Conservation (phyloP, 1,284 basidiomycete genomes). For the Anthracocystis setariae region DNA sequence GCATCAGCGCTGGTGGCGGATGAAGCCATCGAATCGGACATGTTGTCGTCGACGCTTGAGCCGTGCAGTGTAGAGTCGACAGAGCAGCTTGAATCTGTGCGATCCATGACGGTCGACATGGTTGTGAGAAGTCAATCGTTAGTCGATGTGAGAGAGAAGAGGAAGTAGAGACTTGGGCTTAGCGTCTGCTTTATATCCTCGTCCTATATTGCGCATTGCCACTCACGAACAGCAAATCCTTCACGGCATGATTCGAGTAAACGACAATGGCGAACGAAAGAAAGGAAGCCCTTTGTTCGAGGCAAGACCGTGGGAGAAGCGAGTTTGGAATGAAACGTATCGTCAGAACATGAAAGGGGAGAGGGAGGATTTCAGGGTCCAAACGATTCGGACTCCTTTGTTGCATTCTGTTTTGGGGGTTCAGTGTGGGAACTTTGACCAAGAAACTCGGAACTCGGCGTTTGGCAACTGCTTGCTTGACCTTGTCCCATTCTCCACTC, state of each 20-base stretch:
- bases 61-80: background rate
- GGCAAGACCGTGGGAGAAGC: background rate
- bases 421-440: background rate
- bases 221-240: background rate
- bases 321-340: background rate
- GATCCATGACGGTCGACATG: slow-evolving; percentile 6
- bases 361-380: background rate
- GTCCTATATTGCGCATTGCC: background rate
- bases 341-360: background rate
- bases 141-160: background rate
- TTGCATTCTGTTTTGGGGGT: too few species aligned
- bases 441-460: slow-evolving; percentile 3
- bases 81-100: background rate
- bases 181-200: background rate
- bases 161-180: background rate
- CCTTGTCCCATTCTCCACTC: background rate
- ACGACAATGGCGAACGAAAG: background rate
- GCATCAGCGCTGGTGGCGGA: slow-evolving; percentile 13
- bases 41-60: slow-evolving; percentile 4
- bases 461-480: too few species aligned
- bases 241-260: background rate
- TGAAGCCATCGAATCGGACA: background rate
- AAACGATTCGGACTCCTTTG: background rate
- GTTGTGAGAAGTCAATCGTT: background rate
- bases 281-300: background rate